Evolutionary conservation across 1,139 yeast genomes (phyloP), one percentile per base, ranked within the genome.

Genomic region (Blastobotrys indianensis): DNA sequence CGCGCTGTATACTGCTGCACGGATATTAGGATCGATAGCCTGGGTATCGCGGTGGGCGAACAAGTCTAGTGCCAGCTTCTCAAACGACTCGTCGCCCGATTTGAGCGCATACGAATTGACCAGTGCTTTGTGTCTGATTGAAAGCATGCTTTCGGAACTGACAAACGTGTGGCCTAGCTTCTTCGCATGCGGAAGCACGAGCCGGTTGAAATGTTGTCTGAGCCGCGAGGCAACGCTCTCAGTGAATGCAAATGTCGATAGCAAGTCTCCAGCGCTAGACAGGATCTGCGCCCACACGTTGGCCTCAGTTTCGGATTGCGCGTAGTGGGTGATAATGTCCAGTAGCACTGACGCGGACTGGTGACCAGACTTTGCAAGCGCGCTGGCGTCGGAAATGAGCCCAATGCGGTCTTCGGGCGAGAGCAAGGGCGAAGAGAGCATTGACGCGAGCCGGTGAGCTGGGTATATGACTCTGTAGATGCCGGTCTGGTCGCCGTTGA

Each of bases 401-500:
- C 86, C 87, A 50, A 82, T 77, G 56, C 77, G 77, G 59, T 83
- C 88, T 46, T 74, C 74, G 4, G 76, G 63, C 2, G 82, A 68
- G 39, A 83, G 66, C 54, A 76, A 70, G 29, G 85, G 84, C 13
- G 72, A 72, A 4, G 25, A 20, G 25, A 20, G 25, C 7, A 20
- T 20, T 4, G 25, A 20, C 32, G 69, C 70, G 79, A 94, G 79
- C 15, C 82, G 64, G 8, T 64, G 63, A 2, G 73, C 66, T 23
- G 80, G 76, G 61, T 83, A 84, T 30, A 83, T 77, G 39, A 92
- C 84, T 61, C 95, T 79, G 71, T 80, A 87, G 48, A 87, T 76
- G 61, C 95, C 94, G 41, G 85, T 75, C 65, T 83, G 92, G 57
- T 85, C 84, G 46, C 85, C 85, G 60, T 87, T 87, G 55, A 86